Percentiles rank a stretch among this genome's conserved stretches.
Conservation (phyloP, 805 yeast species). For the Monosporozyma solicola region DNA sequence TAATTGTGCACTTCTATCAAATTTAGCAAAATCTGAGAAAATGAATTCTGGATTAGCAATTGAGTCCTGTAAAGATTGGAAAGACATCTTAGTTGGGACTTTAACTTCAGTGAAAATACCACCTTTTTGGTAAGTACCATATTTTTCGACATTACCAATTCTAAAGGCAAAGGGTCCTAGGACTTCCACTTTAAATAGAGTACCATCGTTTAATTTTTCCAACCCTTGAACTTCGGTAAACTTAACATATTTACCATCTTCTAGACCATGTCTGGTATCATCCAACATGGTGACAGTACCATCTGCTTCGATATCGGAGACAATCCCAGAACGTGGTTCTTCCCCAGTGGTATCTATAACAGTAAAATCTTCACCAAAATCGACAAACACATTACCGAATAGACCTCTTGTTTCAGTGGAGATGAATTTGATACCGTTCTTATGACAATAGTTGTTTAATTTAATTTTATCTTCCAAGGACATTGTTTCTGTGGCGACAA, state of each 20-base stretch:
- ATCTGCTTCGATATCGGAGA: slow-evolving; percentile 76
- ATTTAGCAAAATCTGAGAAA: slow-evolving; percentile 85
- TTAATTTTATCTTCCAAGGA: slow-evolving; percentile 64
- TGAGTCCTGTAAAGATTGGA: slow-evolving; percentile 57
- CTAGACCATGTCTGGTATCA: slow-evolving; percentile 86
- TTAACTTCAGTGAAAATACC: slow-evolving; percentile 92
- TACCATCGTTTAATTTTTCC: slow-evolving; percentile 62
- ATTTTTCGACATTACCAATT: slow-evolving; percentile 44
- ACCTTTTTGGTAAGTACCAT: slow-evolving; percentile 66
- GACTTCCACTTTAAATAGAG: slow-evolving; percentile 67
- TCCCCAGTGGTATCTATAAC: slow-evolving; percentile 86
- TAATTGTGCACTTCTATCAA: slow-evolving; percentile 82
- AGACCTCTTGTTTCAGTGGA: slow-evolving; percentile 78
- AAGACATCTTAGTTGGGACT: slow-evolving; percentile 57
- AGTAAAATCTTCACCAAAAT: slow-evolving; percentile 74
- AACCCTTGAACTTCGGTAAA: slow-evolving; percentile 82
- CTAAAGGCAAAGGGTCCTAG: slow-evolving; percentile 92
- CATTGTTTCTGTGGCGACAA: slow-evolving; percentile 68
- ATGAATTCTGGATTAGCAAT: slow-evolving; percentile 69
- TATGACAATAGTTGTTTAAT: slow-evolving; percentile 69
- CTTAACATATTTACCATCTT: slow-evolving; percentile 85
- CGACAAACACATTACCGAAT: slow-evolving; percentile 83
- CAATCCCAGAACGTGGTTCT: slow-evolving; percentile 79
- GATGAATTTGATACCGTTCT: slow-evolving; percentile 66
- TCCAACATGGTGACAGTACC: slow-evolving; percentile 93